These are phyloP conservation scores for Diaporthe sp. DNA, from an alignment of 2,329 filamentous ascomycete species.

Conservation along the genomic window DNA sequence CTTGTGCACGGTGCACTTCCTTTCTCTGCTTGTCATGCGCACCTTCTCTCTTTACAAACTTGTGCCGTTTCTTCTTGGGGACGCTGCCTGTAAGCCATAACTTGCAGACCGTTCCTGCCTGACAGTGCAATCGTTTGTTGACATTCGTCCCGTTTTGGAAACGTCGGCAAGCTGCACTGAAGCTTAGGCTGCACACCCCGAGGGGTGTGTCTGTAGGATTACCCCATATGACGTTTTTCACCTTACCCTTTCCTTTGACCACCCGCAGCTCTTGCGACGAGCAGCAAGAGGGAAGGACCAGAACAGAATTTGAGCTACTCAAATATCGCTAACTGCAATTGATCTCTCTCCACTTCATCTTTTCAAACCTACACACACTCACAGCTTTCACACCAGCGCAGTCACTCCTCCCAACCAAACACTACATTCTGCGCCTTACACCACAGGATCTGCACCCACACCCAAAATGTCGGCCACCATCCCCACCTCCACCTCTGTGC, in stretches of 20 bases:
- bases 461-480: conserved; percentile 50
- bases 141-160: conserved; percentile 10
- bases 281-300: not conserved
- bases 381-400: not conserved
- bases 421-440: not conserved
- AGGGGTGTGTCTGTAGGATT: conserved; percentile 4
- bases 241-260: conserved; percentile 19
- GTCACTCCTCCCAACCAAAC: not conserved
- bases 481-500: conserved; percentile 74
- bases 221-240: conserved; percentile 25
- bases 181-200: not conserved
- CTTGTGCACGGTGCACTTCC: not conserved
- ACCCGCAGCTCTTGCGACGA: conserved; percentile 1
- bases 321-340: not conserved
- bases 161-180: not conserved
- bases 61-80: not conserved
- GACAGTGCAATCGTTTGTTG: not conserved
- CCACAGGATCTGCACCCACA: not conserved
- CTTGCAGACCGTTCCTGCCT: not conserved
- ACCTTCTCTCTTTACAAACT: not conserved
- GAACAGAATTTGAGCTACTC: conserved; percentile 20
- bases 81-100: no score
- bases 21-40: not conserved
- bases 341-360: not conserved
- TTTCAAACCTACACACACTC: not conserved